phyloP scores from a whole-genome alignment of 495 filamentous ascomycete species.

The Lophium mytilinum region DNA sequence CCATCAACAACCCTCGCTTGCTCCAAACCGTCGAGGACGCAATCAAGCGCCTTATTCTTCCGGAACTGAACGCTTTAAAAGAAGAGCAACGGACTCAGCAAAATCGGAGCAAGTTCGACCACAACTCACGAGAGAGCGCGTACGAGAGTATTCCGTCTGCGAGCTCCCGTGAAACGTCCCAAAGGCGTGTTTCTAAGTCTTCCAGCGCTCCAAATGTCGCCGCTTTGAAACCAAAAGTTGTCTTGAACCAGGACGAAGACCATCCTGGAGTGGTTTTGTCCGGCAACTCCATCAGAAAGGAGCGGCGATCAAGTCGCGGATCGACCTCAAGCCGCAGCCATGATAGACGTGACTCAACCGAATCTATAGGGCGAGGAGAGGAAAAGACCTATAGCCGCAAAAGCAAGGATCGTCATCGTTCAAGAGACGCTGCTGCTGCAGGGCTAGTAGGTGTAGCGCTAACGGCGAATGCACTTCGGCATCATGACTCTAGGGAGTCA shows the following conservation, averaged over 20 bases:
- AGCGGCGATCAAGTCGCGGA: constrained; percentile 38
- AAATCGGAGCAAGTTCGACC: constrained; percentile 53
- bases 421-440: constrained; percentile 49
- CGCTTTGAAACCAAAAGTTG: constrained; percentile 50
- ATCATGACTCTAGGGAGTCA: constrained; percentile 50
- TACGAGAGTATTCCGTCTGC: constrained; percentile 42
- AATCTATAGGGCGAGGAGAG: constrained; percentile 44
- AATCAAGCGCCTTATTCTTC: constrained; percentile 82
- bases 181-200: constrained; percentile 56
- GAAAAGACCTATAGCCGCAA: constrained; percentile 48
- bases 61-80: constrained; percentile 85
- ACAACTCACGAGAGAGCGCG: constrained; percentile 40
- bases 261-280: constrained; percentile 52
- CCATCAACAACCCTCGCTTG: constrained; percentile 91
- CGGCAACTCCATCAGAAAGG: constrained; percentile 45
- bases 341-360: constrained; percentile 38
- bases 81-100: constrained; percentile 67
- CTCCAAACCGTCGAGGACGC: constrained; percentile 94
- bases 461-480: constrained; percentile 55
- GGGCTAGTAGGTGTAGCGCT: constrained; percentile 49
- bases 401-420: constrained; percentile 42
- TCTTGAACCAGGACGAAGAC: constrained; percentile 52
- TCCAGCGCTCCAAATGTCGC: constrained; percentile 62
- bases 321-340: constrained; percentile 40
- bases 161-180: constrained; percentile 53